phyloP scores from a whole-genome alignment of 495 filamentous ascomycete genomes.

The Penicillium argentinense region DNA sequence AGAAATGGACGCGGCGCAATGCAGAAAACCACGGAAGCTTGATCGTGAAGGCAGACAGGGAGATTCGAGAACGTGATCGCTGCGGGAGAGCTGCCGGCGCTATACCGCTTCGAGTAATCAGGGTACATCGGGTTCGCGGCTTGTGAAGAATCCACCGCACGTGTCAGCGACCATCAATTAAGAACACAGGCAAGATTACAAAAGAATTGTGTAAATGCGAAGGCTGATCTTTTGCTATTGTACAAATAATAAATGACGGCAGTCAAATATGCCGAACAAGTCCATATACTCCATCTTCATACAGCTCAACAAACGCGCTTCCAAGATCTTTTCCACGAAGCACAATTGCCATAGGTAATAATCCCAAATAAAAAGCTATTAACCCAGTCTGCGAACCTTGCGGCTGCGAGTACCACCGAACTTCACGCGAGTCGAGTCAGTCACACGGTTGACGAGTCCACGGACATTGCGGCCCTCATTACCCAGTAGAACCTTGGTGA shows the following conservation, averaged over 20 bases:
- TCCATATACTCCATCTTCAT: neutral
- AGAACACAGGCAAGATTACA: too few relatives aligned
- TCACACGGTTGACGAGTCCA: slow-evolving; percentile 67
- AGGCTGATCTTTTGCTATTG: neutral
- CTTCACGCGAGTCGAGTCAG: slow-evolving; percentile 84
- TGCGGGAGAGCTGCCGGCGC: slow-evolving; percentile 28
- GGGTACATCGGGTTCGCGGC: neutral
- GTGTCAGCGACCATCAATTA: too few relatives aligned
- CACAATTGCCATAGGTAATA: neutral
- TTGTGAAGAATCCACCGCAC: too few relatives aligned
- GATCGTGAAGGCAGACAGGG: slow-evolving; percentile 13
- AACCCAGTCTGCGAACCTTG: slow-evolving; percentile 80
- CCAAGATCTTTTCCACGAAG: neutral
- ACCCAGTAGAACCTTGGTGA: slow-evolving; percentile 83
- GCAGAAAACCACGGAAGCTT: slow-evolving; percentile 2
- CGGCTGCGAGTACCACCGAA: slow-evolving; percentile 91
- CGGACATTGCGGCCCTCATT: slow-evolving; percentile 75
- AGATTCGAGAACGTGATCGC: slow-evolving; percentile 33
- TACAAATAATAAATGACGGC: slow-evolving; percentile 1
- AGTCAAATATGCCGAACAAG: neutral
- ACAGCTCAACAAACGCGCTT: neutral
- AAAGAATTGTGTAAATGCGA: neutral
- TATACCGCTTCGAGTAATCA: slow-evolving; percentile 26
- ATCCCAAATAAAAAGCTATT: slow-evolving; percentile 1
- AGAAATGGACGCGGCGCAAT: neutral